Base-by-base conservation (phyloP, 768 basidiomycete species). In the Amanita pallidorosea region DNA sequence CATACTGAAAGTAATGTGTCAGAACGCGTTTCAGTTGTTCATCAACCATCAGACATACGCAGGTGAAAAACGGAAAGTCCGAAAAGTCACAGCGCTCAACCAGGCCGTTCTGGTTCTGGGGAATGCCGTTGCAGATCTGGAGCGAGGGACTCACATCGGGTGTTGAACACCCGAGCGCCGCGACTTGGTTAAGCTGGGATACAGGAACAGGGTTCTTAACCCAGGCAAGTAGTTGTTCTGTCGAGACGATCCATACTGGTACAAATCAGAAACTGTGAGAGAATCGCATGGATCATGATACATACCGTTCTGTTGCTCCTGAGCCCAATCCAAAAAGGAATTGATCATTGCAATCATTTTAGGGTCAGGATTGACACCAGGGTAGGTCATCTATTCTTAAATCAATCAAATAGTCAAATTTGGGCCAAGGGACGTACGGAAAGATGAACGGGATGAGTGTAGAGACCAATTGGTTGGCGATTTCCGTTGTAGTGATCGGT, bases 41-140 rank as follows among this genome's bases (percentile, higher is more conserved):
- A 34, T 34, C 33, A 42, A 22, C 6, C 40, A 52, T 5, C 20
- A 18, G 4, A 76, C 82, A 44, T 63, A 85, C 83, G 61, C 85
- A 87, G 49, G 85, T 88, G 54, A 67, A 81, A 73, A 85, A 90
- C 3, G 87, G 86, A 69, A 85, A 88, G 60, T 86, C 85, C 1
- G 74, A 52, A 67, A 88, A 88, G 4, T 68, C 62, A 62, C 87
- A 88, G 45, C 75, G 76, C 11, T 67, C 62, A 17, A 86, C 58
- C 13, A 86, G 62, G 5, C 85, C 85, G 1, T 62, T 63, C 64
- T 88, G 79, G 58, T 86, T 85, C 51, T 65, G 63, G 1, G 82
- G 80, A 17, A 90, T 79, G 34, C 88, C 88, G 58, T 89, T 85
- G 67, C 88, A 90, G 52, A 90, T 81, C 61, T 80, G 73, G 27